Evolutionary conservation across 1,284 basidiomycete species (phyloP), one percentile per base, ranked within the genome.

Genomic region (Leccinum subrobustum): DNA sequence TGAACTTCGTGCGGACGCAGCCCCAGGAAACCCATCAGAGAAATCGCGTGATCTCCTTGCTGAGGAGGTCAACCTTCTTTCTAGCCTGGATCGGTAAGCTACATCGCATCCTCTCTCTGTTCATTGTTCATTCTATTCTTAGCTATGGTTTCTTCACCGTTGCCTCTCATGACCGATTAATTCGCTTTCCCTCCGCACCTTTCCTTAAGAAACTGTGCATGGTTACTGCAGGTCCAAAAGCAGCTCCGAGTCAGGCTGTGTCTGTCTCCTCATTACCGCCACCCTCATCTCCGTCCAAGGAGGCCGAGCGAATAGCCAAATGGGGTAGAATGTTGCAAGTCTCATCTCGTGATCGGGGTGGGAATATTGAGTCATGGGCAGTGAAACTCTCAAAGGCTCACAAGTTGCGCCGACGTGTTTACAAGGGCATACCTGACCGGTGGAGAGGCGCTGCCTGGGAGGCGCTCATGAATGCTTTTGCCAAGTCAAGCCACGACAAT

Each of bases 361-460:
- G 88, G 5, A 96, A 96, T 71, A 79, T 89, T n/a, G 77, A 85
- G 44, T 73, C 80, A 11, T 97, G 95, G 95, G 75, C 72, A 27
- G 80, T 96, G 67, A 83, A 81, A 47, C 68, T 80, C 4, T 79
- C 83, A 56, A 87, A 91, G 78, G 81, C 84, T 71, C 70, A 73
- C 64, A 86, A 94, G 74, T 76, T 92, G 42, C 81, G 87, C 48
- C 78, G 85, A 64, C 83, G 96, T 39, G 84, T 91, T 54, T 98
- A 93, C 81, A 99, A 99, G 75, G 97, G 96, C 55, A 88, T 99
- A 25, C 97, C 96, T 0, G 96, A 99, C 75, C 84, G 95, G 51
- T 99, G 97, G 96, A 83, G 97, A 53, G 82, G 87, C 60, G 96
- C 93, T 1, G 94, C 90, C 1, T 99, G 96, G 96, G 91, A 90